A percentile compares a stretch with the other conserved stretches of the same genome.
Evolutionary conservation across 208 protist genomes (phyloP).

Genomic region (Leptomonas seymouri): DNA sequence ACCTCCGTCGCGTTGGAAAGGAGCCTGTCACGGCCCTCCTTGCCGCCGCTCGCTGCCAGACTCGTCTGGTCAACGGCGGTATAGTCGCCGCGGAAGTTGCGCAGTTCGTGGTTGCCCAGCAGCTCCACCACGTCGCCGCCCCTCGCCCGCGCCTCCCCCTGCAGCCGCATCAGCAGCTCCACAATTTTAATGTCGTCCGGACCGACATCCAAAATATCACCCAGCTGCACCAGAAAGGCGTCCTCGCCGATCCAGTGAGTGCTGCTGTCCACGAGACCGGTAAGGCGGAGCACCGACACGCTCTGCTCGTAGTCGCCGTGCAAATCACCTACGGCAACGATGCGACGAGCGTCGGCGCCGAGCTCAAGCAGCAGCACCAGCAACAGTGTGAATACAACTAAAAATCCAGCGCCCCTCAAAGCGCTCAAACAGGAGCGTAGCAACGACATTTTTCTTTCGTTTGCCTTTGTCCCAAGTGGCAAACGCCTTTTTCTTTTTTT

Average conservation of each 20-base stretch:
- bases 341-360: slow-evolving; percentile 46
- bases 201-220: slow-evolving; percentile 93
- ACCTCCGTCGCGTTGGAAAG: slow-evolving; percentile 74
- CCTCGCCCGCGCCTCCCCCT: slow-evolving; percentile 53
- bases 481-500: not conserved
- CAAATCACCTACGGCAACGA: slow-evolving; percentile 85
- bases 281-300: slow-evolving; percentile 61
- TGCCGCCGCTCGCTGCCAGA: slow-evolving; percentile 56
- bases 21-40: slow-evolving; percentile 51
- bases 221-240: slow-evolving; percentile 84
- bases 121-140: slow-evolving; percentile 87
- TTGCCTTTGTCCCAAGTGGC: not conserved
- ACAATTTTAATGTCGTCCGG: slow-evolving; percentile 82
- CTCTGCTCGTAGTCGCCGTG: slow-evolving; percentile 90
- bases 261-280: slow-evolving; percentile 66
- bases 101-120: slow-evolving; percentile 93
- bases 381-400: slow-evolving; percentile 6
- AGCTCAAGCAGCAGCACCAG: slow-evolving; percentile 7
- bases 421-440: not conserved
- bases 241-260: slow-evolving; percentile 84
- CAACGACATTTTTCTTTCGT: not conserved
- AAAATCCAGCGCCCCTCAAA: not conserved
- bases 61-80: slow-evolving; percentile 66
- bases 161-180: slow-evolving; percentile 79
- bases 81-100: slow-evolving; percentile 88